phyloP scores from a whole-genome alignment of 495 filamentous ascomycete genomes.

The Aspergillus incahuasiensis region DNA sequence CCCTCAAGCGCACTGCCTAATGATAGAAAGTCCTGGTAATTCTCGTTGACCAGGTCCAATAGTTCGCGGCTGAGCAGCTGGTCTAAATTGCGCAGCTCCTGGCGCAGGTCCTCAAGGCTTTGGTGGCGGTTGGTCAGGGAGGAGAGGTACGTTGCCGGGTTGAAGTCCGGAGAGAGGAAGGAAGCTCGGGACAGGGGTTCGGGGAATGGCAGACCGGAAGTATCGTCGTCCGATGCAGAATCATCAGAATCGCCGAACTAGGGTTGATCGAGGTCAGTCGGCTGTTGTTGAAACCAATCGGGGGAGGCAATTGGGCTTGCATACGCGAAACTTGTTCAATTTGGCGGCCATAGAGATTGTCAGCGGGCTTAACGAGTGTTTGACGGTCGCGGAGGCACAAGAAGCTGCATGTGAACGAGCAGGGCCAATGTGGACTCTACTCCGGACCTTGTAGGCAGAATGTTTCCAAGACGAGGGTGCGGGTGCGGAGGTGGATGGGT shows the following conservation, averaged over 20 bases:
- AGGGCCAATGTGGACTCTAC: not conserved
- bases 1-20: slow-evolving; percentile 77
- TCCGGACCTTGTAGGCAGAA: not conserved
- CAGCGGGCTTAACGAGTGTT: not conserved
- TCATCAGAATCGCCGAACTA: slow-evolving; percentile 51
- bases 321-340: slow-evolving; percentile 44
- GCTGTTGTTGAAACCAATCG: not conserved
- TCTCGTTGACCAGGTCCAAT: slow-evolving; percentile 86
- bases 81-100: slow-evolving; percentile 74
- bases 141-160: slow-evolving; percentile 76
- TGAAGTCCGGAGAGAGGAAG: slow-evolving; percentile 75
- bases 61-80: slow-evolving; percentile 75
- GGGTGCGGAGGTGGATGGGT: not conserved
- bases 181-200: slow-evolving; percentile 70
- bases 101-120: slow-evolving; percentile 87
- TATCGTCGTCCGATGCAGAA: slow-evolving; percentile 54
- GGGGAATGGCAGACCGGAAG: slow-evolving; percentile 74
- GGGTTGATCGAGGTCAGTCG: slow-evolving; percentile 11
- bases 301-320: slow-evolving; percentile 5
- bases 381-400: not conserved
- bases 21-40: slow-evolving; percentile 85
- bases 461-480: not conserved
- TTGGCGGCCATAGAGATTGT: slow-evolving; percentile 7
- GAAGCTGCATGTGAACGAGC: not conserved
- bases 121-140: slow-evolving; percentile 83